phyloP scores from a whole-genome alignment of 768 basidiomycete species.

The Lactarius tabidus region DNA sequence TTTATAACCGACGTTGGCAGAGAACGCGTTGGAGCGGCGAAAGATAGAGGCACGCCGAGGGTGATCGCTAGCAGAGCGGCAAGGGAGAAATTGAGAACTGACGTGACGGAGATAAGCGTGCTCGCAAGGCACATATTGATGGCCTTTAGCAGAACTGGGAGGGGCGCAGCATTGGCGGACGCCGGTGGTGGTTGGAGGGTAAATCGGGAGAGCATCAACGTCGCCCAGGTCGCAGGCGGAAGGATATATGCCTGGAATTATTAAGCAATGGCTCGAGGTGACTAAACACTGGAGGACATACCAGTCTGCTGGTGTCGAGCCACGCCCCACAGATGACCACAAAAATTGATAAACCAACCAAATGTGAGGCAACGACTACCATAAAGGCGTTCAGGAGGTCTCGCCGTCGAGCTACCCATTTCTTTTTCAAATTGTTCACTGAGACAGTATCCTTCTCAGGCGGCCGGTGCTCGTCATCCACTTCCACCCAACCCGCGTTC shows the following conservation, averaged over 20 bases:
- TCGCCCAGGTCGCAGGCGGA: background rate
- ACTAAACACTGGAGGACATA: conserved; percentile 30
- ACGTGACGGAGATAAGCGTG: conserved; percentile 77
- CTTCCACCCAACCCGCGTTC: conserved; percentile 51
- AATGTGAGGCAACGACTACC: conserved; percentile 56
- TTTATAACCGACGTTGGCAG: conserved; percentile 30
- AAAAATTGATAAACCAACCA: conserved; percentile 51
- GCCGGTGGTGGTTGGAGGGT: conserved; percentile 31
- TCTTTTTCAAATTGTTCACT: conserved; percentile 15
- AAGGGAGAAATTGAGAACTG: conserved; percentile 91
- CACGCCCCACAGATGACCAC: conserved; percentile 41
- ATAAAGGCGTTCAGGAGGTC: conserved; percentile 51
- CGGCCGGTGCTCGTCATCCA: background rate
- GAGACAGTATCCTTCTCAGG: background rate
- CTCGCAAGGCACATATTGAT: conserved; percentile 82
- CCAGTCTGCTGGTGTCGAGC: conserved; percentile 42
- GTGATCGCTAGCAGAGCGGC: conserved; percentile 65
- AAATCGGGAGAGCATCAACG: conserved; percentile 35
- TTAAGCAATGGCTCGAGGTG: background rate
- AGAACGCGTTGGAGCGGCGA: conserved; percentile 38
- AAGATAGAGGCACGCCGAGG: conserved; percentile 60
- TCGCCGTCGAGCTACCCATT: conserved; percentile 47
- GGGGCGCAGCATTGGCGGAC: conserved; percentile 33
- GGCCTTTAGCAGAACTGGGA: conserved; percentile 55
- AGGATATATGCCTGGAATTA: conserved; percentile 8